These are phyloP conservation scores for Desmodesmus armatus DNA, from an alignment of 139 green algal genomes.

Conservation along the genomic window DNA sequence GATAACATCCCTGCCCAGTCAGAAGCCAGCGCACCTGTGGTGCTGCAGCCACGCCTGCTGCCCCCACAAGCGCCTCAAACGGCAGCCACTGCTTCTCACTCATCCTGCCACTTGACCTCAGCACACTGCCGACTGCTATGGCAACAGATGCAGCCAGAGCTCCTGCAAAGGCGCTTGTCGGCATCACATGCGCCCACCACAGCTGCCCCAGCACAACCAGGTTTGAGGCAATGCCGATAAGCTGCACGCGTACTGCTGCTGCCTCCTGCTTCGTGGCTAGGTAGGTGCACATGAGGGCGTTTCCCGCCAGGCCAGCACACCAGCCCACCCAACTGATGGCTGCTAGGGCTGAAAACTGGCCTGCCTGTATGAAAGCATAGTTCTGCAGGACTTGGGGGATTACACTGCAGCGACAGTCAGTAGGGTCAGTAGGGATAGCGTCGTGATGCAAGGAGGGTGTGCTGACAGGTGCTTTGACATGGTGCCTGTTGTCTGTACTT, in stretches of 20 bases:
- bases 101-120: conserved; percentile 39
- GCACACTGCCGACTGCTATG: neutral
- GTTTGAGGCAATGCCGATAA: conserved; percentile 79
- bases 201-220: conserved; percentile 82
- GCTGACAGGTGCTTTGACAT: too few relatives aligned
- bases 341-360: conserved; percentile 63
- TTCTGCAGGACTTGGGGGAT: conserved; percentile 87
- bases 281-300: conserved; percentile 82
- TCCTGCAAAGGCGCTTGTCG: conserved; percentile 33
- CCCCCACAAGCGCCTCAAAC: conserved; percentile 27
- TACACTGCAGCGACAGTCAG: too few relatives aligned
- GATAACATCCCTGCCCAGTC: too few relatives aligned
- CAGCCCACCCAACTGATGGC: conserved; percentile 79
- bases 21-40: conserved; percentile 51
- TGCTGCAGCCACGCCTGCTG: conserved; percentile 32
- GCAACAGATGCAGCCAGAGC: conserved; percentile 10
- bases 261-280: conserved; percentile 77
- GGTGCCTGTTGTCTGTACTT: too few relatives aligned
- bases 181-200: conserved; percentile 45
- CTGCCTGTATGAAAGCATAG: conserved; percentile 58
- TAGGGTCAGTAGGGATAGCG: too few relatives aligned
- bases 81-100: conserved; percentile 26
- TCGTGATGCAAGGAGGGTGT: too few relatives aligned
- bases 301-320: conserved; percentile 73
- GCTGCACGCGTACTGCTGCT: conserved; percentile 76